phyloP scores from a whole-genome alignment of 371 early-diverging fungal species.

The Mortierella sp. region DNA sequence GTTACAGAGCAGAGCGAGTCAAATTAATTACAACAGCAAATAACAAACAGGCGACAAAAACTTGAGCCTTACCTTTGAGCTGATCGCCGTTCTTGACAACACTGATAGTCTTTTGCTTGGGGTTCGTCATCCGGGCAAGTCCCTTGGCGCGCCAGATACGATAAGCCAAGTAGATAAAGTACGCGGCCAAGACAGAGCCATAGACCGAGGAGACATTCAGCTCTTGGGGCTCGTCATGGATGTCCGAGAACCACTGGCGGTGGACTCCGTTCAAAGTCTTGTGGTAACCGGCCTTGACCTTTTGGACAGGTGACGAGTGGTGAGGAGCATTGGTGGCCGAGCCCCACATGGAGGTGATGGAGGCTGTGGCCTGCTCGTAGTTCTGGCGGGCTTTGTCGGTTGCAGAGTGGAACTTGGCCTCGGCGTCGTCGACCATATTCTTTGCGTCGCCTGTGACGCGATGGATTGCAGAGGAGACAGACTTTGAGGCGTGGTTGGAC shows the following conservation, averaged over 20 bases:
- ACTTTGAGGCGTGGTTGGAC: constrained; percentile 16
- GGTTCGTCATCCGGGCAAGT: constrained; percentile 21
- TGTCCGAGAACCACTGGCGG: constrained; percentile 16
- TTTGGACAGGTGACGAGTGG: constrained; percentile 8
- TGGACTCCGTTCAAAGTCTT: constrained; percentile 26
- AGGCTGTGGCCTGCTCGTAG: constrained; percentile 45
- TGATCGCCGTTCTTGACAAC: constrained; percentile 17
- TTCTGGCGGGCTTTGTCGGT: constrained; percentile 32
- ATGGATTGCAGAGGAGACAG: constrained; percentile 20
- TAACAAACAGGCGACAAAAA: background rate
- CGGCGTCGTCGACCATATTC: constrained; percentile 20
- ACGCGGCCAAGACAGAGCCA: constrained; percentile 29
- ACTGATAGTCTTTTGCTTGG: constrained; percentile 19
- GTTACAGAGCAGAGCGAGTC: background rate
- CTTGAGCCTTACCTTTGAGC: background rate
- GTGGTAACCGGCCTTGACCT: constrained; percentile 27
- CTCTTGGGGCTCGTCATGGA: background rate
- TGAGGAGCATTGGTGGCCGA: constrained; percentile 27
- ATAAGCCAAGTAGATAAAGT: constrained; percentile 34
- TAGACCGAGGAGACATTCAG: constrained; percentile 41
- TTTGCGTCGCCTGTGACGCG: constrained; percentile 35
- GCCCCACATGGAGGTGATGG: constrained; percentile 36
- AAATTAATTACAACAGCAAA: background rate
- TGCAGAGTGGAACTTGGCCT: constrained; percentile 27
- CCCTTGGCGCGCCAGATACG: constrained; percentile 34